Evolutionary conservation across 306 rosid species (phyloP), one percentile per base, ranked within the genome.

Genomic region (Vigna unguiculata): DNA sequence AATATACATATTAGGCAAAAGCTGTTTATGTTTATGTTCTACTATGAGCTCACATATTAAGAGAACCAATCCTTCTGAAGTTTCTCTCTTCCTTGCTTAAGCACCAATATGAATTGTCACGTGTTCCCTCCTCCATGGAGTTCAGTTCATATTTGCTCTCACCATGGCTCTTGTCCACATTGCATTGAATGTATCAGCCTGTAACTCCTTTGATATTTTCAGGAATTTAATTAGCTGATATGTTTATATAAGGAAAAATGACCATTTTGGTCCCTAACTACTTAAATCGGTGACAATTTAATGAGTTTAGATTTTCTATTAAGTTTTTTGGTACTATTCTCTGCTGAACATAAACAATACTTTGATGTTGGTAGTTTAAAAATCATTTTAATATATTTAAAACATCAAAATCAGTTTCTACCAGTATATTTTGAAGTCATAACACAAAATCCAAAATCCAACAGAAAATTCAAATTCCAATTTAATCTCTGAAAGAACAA

Each of bases 51-150:
- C 49, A 78, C 21, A 64, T 72, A 41, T 30, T 53, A 30, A 9
- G 11, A 64, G 3, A 36, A 66, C 57, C 63, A 49, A 57, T 32
- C 16, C 63, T 73, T 73, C 70, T 47, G 63, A 66, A 34, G 64
- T 76, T 36, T 54, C 62, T 28, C 65, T 78, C 78, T 38, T 71
- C 51, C 73, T 51, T 59, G 46, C 45, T 51, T 60, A 38, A 36
- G 54, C 72, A 60, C 24, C 57, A 32, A 22, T 36, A 28, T 62
- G 17, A 74, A 25, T 63, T 41, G 30, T 72, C 69, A 64, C 15
- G 25, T 47, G 28, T 63, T 3, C 10, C 7, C 79, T 53, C 22
- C 22, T 63, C 20, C 11, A 15, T 8, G 43, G 43, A 9, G 45
- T 9, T 40, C 45, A 7, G 11, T 7, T 38, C 11, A 38, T 38